These are phyloP conservation scores for Licmophora abbreviata DNA, from an alignment of 108 stramenopile species.

Conservation along the genomic window DNA sequence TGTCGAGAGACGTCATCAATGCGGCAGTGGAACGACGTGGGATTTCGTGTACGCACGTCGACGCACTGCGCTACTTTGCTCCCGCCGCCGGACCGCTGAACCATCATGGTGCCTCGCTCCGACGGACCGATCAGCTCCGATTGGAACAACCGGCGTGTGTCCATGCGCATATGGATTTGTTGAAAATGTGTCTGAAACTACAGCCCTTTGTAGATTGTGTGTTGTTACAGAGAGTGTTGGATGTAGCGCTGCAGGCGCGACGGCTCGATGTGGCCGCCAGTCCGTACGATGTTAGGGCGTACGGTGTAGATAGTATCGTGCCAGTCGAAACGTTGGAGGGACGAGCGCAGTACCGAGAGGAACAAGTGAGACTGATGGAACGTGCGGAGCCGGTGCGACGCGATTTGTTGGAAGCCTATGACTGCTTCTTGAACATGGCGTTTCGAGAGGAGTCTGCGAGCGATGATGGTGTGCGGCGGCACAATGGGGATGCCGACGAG, in stretches of 20 bases:
- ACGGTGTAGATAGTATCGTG: constrained; percentile 39
- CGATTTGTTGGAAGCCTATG: constrained; percentile 41
- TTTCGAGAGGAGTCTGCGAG: constrained; percentile 24
- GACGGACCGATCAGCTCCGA: constrained; percentile 46
- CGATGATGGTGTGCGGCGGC: constrained; percentile 1
- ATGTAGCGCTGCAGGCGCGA: constrained; percentile 67
- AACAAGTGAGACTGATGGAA: constrained; percentile 53
- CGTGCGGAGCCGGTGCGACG: constrained; percentile 40
- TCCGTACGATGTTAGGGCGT: constrained; percentile 77
- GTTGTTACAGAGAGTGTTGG: constrained; percentile 46
- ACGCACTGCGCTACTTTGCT: constrained; percentile 90
- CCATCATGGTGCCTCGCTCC: constrained; percentile 39
- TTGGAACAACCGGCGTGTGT: constrained; percentile 81
- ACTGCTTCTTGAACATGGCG: constrained; percentile 34
- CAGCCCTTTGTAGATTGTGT: constrained; percentile 58
- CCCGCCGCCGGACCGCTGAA: constrained; percentile 77
- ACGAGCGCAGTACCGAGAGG: constrained; percentile 51
- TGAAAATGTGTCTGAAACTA: constrained; percentile 79
- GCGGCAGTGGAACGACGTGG: constrained; percentile 76
- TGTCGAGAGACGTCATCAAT: constrained; percentile 62
- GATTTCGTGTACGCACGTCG: constrained; percentile 87
- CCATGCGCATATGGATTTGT: constrained; percentile 93
- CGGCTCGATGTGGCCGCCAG: constrained; percentile 85
- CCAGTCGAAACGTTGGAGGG: constrained; percentile 84
- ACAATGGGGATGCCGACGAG: constrained; percentile 12